Conservation (phyloP, 139 green algal species). For the Chlamydomonas eustigma region DNA sequence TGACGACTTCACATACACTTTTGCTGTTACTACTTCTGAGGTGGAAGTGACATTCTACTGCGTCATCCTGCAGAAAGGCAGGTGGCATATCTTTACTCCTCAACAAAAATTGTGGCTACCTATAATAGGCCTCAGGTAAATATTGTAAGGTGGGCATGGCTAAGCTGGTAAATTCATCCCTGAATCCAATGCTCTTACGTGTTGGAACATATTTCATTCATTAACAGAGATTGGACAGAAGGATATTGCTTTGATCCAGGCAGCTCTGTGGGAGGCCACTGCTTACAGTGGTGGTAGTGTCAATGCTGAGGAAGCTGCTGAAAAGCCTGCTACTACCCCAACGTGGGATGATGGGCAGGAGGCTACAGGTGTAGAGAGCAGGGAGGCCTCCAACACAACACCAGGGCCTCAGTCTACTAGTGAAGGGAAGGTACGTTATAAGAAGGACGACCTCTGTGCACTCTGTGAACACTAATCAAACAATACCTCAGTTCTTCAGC, state of each 20-base stretch:
- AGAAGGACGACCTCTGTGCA: not conserved
- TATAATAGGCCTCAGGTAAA: not conserved
- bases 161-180: not conserved
- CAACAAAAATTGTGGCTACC: not conserved
- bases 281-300: not conserved
- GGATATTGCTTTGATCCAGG: not conserved
- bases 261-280: not conserved
- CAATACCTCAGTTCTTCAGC: not conserved
- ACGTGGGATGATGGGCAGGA: not conserved
- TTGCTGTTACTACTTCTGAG: not conserved
- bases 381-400: not conserved
- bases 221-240: no score
- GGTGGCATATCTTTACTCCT: not conserved
- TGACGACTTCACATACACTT: conserved; percentile 1
- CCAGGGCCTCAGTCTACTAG: not conserved
- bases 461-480: not conserved
- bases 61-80: conserved; percentile 1
- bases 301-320: not conserved
- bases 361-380: no score
- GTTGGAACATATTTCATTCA: no score
- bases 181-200: not conserved
- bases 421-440: not conserved
- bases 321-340: not conserved
- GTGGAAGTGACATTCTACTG: not conserved
- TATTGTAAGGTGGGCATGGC: not conserved